Percentiles rank a stretch among this genome's conserved stretches.
These are phyloP conservation scores for Priceomyces melissophilus DNA, from an alignment of 805 yeast genomes.

Conservation along the genomic window DNA sequence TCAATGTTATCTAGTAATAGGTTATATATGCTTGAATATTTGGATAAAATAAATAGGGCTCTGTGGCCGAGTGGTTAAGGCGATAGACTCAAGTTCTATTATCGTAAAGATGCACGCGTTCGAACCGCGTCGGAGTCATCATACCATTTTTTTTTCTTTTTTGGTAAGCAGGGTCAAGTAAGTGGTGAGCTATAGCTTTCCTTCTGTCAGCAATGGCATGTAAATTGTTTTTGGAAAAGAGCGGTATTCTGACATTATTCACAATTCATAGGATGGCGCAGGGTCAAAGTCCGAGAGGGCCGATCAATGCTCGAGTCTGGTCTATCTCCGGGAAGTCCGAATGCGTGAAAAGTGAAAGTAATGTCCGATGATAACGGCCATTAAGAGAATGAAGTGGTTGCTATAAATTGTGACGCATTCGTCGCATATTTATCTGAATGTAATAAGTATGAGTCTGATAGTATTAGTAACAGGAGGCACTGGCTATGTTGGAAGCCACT, in stretches of 20 bases:
- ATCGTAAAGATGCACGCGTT: conserved; percentile 6
- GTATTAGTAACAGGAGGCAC: conserved; percentile 1
- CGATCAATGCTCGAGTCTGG: background rate
- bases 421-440: too few relatives aligned
- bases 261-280: background rate
- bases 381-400: too few relatives aligned
- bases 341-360: too few relatives aligned
- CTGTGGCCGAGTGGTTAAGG: conserved; percentile 7
- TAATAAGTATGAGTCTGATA: background rate
- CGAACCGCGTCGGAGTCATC: conserved; percentile 7
- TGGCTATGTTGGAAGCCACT: background rate
- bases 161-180: background rate
- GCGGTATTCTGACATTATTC: too few relatives aligned
- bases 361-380: too few relatives aligned
- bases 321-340: too few relatives aligned
- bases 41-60: conserved; percentile 1
- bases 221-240: background rate
- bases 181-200: too few relatives aligned
- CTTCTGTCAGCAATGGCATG: too few relatives aligned
- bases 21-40: too few relatives aligned
- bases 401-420: too few relatives aligned
- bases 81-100: conserved; percentile 6
- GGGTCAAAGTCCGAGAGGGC: too few relatives aligned
- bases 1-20: conserved; percentile 9
- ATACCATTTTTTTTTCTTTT: conserved; percentile 1